phyloP scores from a whole-genome alignment of 495 filamentous ascomycete species.

The Daldinia concentrica region DNA sequence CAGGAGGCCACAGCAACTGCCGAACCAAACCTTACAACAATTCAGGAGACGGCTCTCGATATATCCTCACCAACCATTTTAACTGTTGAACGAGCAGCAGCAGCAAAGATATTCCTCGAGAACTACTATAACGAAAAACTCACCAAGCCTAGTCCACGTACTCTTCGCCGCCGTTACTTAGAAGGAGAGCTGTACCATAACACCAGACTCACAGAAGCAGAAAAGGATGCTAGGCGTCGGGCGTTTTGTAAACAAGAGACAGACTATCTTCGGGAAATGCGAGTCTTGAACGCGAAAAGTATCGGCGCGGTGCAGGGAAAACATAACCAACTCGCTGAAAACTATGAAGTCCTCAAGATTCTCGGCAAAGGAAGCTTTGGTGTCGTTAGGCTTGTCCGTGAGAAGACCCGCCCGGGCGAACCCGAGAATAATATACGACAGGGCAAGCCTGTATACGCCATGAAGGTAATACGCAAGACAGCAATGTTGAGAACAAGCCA shows the following conservation, averaged over 20 bases:
- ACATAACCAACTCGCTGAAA: constrained; percentile 50
- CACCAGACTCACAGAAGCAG: constrained; percentile 61
- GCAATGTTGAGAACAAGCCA: constrained; percentile 89
- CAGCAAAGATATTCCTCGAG: constrained; percentile 88
- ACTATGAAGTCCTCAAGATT: constrained; percentile 83
- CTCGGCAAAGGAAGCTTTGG: constrained; percentile 97
- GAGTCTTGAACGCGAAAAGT: constrained; percentile 72
- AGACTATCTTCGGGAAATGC: constrained; percentile 76
- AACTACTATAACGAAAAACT: constrained; percentile 78
- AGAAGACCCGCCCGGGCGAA: constrained; percentile 55
- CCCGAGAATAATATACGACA: constrained; percentile 10
- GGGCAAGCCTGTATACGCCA: constrained; percentile 74
- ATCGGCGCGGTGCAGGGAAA: constrained; percentile 45
- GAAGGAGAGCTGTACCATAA: constrained; percentile 68
- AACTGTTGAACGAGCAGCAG: constrained; percentile 79
- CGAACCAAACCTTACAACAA: constrained; percentile 51
- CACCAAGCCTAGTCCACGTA: constrained; percentile 64
- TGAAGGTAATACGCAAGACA: constrained; percentile 95
- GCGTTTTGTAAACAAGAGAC: constrained; percentile 73
- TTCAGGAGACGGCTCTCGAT: constrained; percentile 53
- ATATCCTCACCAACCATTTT: constrained; percentile 67
- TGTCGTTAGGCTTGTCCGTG: constrained; percentile 83
- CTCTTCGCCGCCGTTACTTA: constrained; percentile 71
- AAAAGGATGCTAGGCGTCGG: constrained; percentile 62
- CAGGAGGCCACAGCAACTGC: constrained; percentile 35